Evolutionary conservation across 495 filamentous ascomycete genomes (phyloP).

Genomic region (Aspergillus kassunensis): DNA sequence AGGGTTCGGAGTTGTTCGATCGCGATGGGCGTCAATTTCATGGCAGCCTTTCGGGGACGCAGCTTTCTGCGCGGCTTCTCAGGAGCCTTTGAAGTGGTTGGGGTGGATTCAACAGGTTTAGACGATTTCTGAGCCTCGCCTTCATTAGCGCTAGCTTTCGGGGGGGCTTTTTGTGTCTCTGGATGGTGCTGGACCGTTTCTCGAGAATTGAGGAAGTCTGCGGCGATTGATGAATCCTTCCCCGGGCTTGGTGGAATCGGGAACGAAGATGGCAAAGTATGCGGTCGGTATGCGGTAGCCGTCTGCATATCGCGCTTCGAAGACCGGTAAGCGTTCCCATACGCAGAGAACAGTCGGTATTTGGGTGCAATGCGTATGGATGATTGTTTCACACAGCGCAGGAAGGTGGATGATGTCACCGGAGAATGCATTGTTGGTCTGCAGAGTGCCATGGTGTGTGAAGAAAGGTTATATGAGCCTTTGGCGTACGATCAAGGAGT

Average conservation of each 20-base stretch:
- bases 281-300: conserved; percentile 73
- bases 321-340: conserved; percentile 48
- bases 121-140: conserved; percentile 62
- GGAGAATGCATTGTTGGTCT: conserved; percentile 30
- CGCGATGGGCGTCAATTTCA: conserved; percentile 76
- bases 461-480: conserved; percentile 2
- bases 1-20: conserved; percentile 70
- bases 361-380: conserved; percentile 47
- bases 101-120: conserved; percentile 33
- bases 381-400: conserved; percentile 46
- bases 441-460: conserved; percentile 35
- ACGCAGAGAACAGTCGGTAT: conserved; percentile 64
- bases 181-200: conserved; percentile 20
- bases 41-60: conserved; percentile 82
- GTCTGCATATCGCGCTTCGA: conserved; percentile 63
- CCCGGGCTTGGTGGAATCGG: conserved; percentile 66
- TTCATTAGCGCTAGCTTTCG: conserved; percentile 49
- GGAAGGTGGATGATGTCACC: conserved; percentile 54
- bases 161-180: conserved; percentile 17
- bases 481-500: not conserved
- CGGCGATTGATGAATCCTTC: conserved; percentile 67
- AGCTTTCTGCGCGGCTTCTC: conserved; percentile 60
- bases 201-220: conserved; percentile 32
- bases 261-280: conserved; percentile 58
- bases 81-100: conserved; percentile 32